Conservation (phyloP, 768 basidiomycete species). For the Tricholoma saponaceum region DNA sequence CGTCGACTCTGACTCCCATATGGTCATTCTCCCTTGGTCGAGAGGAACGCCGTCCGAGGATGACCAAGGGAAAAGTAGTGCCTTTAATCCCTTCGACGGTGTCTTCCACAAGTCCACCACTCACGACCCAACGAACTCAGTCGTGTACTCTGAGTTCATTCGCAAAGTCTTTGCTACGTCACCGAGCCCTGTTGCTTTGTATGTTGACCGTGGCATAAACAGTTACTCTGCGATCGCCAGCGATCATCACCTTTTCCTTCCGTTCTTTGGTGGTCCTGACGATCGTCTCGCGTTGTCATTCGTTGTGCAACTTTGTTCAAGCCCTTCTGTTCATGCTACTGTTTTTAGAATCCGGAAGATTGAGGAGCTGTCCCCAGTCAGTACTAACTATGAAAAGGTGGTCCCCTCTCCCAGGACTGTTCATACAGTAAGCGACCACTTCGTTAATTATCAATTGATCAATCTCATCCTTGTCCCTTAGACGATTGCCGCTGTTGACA, state of each 20-base stretch:
- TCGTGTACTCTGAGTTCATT: constrained; percentile 78
- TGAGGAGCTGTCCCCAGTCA: constrained; percentile 30
- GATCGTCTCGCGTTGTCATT: constrained; percentile 82
- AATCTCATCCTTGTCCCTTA: constrained; percentile 15
- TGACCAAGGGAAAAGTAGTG: constrained; percentile 21
- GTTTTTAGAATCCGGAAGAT: constrained; percentile 58
- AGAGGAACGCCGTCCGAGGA: constrained; percentile 31
- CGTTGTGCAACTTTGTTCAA: constrained; percentile 72
- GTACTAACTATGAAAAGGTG: constrained; percentile 24
- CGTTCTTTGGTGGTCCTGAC: constrained; percentile 94
- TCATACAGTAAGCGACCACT: constrained; percentile 28
- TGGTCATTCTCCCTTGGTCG: constrained; percentile 87
- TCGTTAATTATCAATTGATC: constrained; percentile 1
- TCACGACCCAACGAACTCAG: constrained; percentile 48
- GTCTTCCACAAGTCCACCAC: constrained; percentile 58
- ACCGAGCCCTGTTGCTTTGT: constrained; percentile 76
- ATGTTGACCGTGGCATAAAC: constrained; percentile 68
- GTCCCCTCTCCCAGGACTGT: constrained; percentile 6
- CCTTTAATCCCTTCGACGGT: constrained; percentile 69
- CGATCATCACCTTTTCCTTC: constrained; percentile 68
- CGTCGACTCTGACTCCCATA: constrained; percentile 51
- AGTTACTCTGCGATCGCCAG: constrained; percentile 19
- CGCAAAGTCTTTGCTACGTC: constrained; percentile 75
- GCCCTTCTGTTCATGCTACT: constrained; percentile 63
- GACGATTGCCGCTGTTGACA: constrained; percentile 57